phyloP scores from a whole-genome alignment of 225 moss, liverwort and hornwort species.

The Marchantia paleacea region DNA sequence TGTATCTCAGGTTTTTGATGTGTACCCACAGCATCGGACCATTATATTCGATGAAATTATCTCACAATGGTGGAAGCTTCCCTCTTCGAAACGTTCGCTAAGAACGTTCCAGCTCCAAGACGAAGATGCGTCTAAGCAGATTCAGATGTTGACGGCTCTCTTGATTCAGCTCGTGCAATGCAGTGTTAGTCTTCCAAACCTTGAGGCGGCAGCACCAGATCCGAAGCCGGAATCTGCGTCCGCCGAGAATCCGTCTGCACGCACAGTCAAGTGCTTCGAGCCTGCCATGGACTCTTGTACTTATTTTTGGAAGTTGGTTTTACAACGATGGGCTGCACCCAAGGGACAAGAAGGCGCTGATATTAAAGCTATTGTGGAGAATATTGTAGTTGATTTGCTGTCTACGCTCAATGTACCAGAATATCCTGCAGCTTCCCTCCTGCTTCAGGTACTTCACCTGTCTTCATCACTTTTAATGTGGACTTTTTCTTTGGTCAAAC shows the following conservation, averaged over 20 bases:
- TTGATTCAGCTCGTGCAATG: slow-evolving; percentile 90
- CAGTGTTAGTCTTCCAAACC: slow-evolving; percentile 67
- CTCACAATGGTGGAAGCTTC: slow-evolving; percentile 76
- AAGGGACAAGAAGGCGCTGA: slow-evolving; percentile 79
- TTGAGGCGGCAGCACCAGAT: slow-evolving; percentile 30
- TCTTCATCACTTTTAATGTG: background rate
- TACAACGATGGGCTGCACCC: slow-evolving; percentile 93
- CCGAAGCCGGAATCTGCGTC: slow-evolving; percentile 18
- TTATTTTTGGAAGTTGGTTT: slow-evolving; percentile 76
- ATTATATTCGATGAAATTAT: slow-evolving; percentile 82
- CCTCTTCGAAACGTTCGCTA: slow-evolving; percentile 67
- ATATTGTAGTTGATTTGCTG: slow-evolving; percentile 79
- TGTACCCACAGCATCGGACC: slow-evolving; percentile 78
- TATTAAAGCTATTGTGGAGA: slow-evolving; percentile 77
- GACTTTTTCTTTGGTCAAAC: background rate
- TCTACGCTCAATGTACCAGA: slow-evolving; percentile 87
- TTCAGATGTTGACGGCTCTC: slow-evolving; percentile 95
- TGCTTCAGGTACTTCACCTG: slow-evolving; percentile 63
- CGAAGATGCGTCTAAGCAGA: slow-evolving; percentile 84
- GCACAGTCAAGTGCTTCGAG: slow-evolving; percentile 62
- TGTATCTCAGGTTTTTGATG: slow-evolving; percentile 65
- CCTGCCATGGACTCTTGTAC: slow-evolving; percentile 86
- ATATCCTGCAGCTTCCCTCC: slow-evolving; percentile 87
- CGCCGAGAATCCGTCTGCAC: slow-evolving; percentile 28
- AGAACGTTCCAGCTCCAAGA: slow-evolving; percentile 80